These are phyloP conservation scores for Emmonsiellopsis sp. DNA, from an alignment of 2,329 filamentous ascomycete species.

Conservation along the genomic window DNA sequence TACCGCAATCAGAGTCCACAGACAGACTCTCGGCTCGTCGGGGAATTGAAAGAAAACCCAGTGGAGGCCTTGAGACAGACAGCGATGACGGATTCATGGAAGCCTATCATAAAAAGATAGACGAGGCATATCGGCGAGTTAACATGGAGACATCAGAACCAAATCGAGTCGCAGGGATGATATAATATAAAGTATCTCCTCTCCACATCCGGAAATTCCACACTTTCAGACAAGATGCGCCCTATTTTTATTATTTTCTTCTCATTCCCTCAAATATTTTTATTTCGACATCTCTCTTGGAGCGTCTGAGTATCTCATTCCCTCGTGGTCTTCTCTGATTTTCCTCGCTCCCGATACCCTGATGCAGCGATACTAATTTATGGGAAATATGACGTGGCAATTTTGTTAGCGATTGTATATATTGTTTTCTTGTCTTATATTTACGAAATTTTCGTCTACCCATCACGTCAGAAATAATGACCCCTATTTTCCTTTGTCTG, in stretches of 20 bases:
- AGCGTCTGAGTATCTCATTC: neutral
- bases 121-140: neutral
- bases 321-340: neutral
- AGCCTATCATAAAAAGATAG: neutral
- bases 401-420: neutral
- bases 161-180: neutral
- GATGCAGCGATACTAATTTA: neutral
- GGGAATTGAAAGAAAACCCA: neutral
- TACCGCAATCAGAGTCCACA: neutral
- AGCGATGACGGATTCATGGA: slow-evolving; percentile 1
- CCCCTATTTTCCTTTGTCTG: too few relatives aligned
- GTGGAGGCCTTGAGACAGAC: neutral
- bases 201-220: neutral
- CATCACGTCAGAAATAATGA: too few relatives aligned
- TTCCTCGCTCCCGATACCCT: neutral
- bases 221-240: neutral
- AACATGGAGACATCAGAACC: neutral
- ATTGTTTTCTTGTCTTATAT: neutral
- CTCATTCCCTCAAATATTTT: neutral
- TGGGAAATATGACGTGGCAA: neutral
- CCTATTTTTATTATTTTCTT: neutral
- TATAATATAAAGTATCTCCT: neutral
- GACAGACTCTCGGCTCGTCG: neutral
- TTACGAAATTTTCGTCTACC: neutral
- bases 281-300: neutral